phyloP scores from a whole-genome alignment of 176 grass and related monocot genomes.

The Guadua angustifolia region DNA sequence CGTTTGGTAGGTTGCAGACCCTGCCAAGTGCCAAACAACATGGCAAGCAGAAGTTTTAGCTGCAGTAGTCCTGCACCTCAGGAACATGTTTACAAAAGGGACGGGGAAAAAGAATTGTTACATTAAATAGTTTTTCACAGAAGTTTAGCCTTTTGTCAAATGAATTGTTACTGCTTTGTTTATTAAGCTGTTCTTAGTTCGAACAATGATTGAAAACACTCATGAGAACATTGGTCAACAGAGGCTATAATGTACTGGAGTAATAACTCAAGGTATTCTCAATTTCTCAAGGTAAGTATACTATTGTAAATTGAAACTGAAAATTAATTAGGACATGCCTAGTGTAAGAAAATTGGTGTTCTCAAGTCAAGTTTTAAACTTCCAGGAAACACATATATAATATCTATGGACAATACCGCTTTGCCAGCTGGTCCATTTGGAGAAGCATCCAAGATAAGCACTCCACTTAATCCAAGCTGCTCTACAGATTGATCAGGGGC shows the following conservation, averaged over 20 bases:
- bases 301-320: not conserved
- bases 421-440: conserved; percentile 93
- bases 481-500: conserved; percentile 99
- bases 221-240: not conserved
- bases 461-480: conserved; percentile 95
- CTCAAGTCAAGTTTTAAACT: not conserved
- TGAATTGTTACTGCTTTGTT: not conserved
- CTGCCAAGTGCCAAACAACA: conserved; percentile 51
- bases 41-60: conserved; percentile 8
- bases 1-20: conserved; percentile 84
- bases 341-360: not conserved
- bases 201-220: not conserved
- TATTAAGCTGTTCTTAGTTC: conserved; percentile 1
- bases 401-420: conserved; percentile 63
- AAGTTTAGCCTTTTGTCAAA: not conserved
- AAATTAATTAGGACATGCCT: not conserved
- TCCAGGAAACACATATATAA: not conserved
- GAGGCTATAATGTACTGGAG: not conserved
- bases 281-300: not conserved
- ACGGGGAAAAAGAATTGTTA: not conserved
- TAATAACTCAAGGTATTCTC: conserved; percentile 14
- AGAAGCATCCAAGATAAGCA: conserved; percentile 96
- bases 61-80: conserved; percentile 8
- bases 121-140: not conserved
- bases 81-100: not conserved